Evolutionary conservation across 2,329 filamentous ascomycete species (phyloP).

Genomic region (Penicillium corylophilum): DNA sequence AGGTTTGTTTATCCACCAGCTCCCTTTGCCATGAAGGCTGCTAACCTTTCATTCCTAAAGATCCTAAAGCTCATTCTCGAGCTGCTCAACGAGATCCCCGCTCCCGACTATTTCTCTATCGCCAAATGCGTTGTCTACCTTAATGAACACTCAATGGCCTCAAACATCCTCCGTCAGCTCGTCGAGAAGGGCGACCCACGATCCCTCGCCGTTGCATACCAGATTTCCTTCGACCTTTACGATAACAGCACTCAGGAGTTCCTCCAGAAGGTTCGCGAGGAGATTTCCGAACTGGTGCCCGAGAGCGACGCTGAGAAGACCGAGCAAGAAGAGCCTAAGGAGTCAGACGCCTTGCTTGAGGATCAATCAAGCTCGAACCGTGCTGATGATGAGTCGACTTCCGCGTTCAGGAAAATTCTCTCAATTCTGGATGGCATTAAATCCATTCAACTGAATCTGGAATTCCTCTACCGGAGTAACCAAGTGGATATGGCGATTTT

Average conservation of each 20-base stretch:
- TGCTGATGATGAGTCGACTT: conserved; percentile 49
- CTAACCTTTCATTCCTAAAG: conserved; percentile 38
- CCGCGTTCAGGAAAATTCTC: conserved; percentile 58
- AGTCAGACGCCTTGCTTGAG: conserved; percentile 59
- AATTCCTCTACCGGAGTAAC: conserved; percentile 95
- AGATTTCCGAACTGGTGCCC: conserved; percentile 61
- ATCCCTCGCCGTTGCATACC: conserved; percentile 84
- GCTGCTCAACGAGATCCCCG: conserved; percentile 87
- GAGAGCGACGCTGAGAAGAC: conserved; percentile 45
- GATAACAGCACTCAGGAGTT: conserved; percentile 99
- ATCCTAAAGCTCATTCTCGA: conserved; percentile 92
- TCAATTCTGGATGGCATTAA: conserved; percentile 80
- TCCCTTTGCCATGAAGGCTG: not conserved
- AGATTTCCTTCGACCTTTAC: conserved; percentile 96
- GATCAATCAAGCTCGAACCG: conserved; percentile 46
- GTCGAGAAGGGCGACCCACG: conserved; percentile 75
- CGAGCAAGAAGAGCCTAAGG: conserved; percentile 53
- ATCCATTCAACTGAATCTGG: conserved; percentile 90
- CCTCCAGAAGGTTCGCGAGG: conserved; percentile 79
- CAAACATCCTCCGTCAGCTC: conserved; percentile 77
- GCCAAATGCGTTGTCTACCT: conserved; percentile 97
- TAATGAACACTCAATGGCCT: conserved; percentile 86
- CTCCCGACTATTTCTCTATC: conserved; percentile 95
- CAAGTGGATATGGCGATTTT: conserved; percentile 87
- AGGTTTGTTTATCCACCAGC: conserved; percentile 43